phyloP scores from a whole-genome alignment of 2,329 filamentous ascomycete genomes.

The Akanthomyces dipterigenus region DNA sequence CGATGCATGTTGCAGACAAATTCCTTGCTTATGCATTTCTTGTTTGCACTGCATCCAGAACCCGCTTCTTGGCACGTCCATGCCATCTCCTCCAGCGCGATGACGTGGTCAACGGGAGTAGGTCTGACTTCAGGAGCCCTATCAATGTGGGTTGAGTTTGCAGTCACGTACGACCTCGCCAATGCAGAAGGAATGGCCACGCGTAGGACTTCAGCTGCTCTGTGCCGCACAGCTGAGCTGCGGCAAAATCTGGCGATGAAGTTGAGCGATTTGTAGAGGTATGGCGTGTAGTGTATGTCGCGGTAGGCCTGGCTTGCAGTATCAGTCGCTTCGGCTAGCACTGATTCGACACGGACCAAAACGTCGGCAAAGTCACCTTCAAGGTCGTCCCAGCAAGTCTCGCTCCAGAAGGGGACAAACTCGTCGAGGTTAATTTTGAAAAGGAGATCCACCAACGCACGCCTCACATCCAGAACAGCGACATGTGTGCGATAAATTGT shows the following conservation, averaged over 20 bases:
- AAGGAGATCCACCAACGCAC: not conserved
- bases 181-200: not conserved
- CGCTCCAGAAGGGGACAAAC: not conserved
- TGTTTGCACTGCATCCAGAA: not conserved
- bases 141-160: not conserved
- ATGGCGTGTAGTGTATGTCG: not conserved
- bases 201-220: not conserved
- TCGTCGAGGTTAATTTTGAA: not conserved
- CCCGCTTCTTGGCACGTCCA: not conserved
- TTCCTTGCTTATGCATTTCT: not conserved
- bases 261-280: not conserved
- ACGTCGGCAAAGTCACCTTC: not conserved
- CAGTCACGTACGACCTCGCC: not conserved
- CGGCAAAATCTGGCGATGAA: not conserved
- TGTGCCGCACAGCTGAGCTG: not conserved
- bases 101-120: not conserved
- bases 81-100: not conserved
- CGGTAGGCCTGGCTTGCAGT: not conserved
- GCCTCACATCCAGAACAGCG: not conserved
- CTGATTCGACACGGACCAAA: not conserved
- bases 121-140: not conserved
- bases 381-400: not conserved
- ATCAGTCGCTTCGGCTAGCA: not conserved
- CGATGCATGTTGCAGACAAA: not conserved
- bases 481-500: not conserved